Conservation (phyloP, 2,329 filamentous ascomycete species). For the Colletotrichum sp. region DNA sequence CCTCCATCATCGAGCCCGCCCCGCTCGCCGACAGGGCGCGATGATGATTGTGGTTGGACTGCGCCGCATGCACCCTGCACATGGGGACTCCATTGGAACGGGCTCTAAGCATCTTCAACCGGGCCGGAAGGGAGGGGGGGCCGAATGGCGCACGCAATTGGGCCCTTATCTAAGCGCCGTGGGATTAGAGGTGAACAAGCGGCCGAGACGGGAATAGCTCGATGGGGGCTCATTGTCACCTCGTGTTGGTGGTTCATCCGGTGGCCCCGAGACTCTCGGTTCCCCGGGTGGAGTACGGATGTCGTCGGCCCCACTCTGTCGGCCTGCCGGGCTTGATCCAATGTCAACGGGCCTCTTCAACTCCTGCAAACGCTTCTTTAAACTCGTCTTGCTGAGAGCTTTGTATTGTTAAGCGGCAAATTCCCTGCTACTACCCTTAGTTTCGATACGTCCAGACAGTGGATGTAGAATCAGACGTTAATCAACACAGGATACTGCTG, state of each 20-base stretch:
- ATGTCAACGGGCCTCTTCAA: neutral
- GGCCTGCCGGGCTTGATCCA: neutral
- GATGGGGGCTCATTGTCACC: neutral
- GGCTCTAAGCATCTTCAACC: neutral
- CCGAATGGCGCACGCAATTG: neutral
- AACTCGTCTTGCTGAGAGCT: neutral
- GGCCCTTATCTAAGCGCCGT: neutral
- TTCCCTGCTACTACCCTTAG: fast-evolving
- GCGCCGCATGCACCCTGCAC: neutral
- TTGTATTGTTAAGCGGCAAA: neutral
- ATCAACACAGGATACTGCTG: neutral
- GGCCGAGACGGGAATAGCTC: neutral
- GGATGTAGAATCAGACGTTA: neutral
- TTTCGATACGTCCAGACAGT: neutral
- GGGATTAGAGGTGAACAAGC: fast-evolving
- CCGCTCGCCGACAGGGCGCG: neutral
- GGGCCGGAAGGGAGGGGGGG: neutral
- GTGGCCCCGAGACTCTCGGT: neutral
- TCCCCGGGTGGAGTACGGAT: neutral
- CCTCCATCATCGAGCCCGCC: too few species aligned
- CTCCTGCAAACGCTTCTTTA: neutral
- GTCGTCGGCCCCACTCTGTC: neutral
- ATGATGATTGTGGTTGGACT: neutral
- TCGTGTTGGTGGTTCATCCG: neutral
- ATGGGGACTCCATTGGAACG: neutral